Percentiles rank a stretch among this genome's conserved stretches.
Evolutionary conservation across 1,139 yeast genomes (phyloP).

Genomic region (Dujonia santamariae): DNA sequence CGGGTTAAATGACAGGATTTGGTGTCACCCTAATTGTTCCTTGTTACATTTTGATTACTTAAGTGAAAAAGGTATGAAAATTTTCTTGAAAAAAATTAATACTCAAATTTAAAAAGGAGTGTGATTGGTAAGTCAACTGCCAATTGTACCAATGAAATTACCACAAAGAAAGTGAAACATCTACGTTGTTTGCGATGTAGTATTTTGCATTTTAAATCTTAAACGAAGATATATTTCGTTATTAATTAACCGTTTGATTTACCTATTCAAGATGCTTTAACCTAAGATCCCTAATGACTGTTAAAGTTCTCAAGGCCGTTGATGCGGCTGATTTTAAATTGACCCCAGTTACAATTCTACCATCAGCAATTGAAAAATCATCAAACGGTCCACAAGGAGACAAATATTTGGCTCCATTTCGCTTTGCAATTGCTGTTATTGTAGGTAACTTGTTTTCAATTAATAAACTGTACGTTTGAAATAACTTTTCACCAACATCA

Average conservation of each 20-base stretch:
- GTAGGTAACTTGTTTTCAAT: slow-evolving; percentile 11
- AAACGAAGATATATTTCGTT: not conserved
- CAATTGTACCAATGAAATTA: too few relatives aligned
- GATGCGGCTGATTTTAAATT: slow-evolving; percentile 19
- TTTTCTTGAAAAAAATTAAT: too few relatives aligned
- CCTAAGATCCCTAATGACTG: slow-evolving; percentile 3
- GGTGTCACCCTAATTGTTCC: too few relatives aligned
- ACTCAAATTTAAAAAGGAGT: too few relatives aligned
- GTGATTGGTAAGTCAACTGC: too few relatives aligned
- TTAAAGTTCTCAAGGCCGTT: slow-evolving; percentile 16
- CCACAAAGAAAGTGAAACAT: too few relatives aligned
- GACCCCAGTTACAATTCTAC: slow-evolving; percentile 20
- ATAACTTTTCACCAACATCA: slow-evolving; percentile 15
- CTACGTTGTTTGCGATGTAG: too few relatives aligned
- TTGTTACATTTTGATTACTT: too few relatives aligned
- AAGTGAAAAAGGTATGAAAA: too few relatives aligned
- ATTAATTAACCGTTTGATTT: not conserved
- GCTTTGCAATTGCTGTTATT: slow-evolving; percentile 12
- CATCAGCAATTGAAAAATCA: slow-evolving; percentile 17
- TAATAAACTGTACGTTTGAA: slow-evolving; percentile 12
- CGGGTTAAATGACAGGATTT: too few relatives aligned
- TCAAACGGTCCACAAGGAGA: slow-evolving; percentile 18
- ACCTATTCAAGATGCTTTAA: not conserved
- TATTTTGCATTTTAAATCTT: too few relatives aligned
- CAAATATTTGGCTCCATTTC: slow-evolving; percentile 17